These are phyloP conservation scores for Microbotryum saponariae DNA, from an alignment of 1,284 basidiomycete species.

Conservation along the genomic window DNA sequence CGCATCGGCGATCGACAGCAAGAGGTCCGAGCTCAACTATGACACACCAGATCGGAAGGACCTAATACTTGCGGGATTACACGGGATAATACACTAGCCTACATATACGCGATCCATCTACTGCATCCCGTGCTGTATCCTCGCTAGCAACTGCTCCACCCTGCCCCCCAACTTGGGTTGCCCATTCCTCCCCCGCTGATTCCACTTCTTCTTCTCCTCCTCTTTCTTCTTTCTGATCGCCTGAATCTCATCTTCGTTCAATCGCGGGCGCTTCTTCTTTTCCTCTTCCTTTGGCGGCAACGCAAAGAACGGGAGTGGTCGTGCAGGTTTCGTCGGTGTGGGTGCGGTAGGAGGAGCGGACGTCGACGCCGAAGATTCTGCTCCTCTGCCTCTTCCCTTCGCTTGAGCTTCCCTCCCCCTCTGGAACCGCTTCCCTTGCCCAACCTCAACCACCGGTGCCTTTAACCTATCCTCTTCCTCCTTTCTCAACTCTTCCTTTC, in stretches of 20 bases:
- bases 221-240: slow-evolving; percentile 18
- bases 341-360: neutral
- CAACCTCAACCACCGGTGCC: no score
- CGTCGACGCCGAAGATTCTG: neutral
- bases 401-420: neutral
- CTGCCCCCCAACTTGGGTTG: slow-evolving; percentile 27
- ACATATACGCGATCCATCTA: no score
- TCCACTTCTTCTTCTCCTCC: slow-evolving; percentile 15
- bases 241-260: slow-evolving; percentile 22
- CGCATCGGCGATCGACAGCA: no score
- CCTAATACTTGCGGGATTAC: no score
- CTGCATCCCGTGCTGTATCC: slow-evolving; percentile 23
- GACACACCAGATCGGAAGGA: no score
- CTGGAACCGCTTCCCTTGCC: no score
- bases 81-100: no score
- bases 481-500: no score
- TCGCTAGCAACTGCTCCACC: slow-evolving; percentile 26
- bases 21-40: no score
- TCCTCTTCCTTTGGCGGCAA: slow-evolving; percentile 4
- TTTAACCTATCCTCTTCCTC: no score
- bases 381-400: neutral
- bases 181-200: slow-evolving; percentile 16
- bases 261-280: slow-evolving; percentile 7
- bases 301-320: neutral
- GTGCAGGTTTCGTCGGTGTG: neutral